Percentiles rank a stretch among this genome's conserved stretches.
These are phyloP conservation scores for Claviceps purpurea DNA, from an alignment of 2,329 filamentous ascomycete species.

Conservation along the genomic window DNA sequence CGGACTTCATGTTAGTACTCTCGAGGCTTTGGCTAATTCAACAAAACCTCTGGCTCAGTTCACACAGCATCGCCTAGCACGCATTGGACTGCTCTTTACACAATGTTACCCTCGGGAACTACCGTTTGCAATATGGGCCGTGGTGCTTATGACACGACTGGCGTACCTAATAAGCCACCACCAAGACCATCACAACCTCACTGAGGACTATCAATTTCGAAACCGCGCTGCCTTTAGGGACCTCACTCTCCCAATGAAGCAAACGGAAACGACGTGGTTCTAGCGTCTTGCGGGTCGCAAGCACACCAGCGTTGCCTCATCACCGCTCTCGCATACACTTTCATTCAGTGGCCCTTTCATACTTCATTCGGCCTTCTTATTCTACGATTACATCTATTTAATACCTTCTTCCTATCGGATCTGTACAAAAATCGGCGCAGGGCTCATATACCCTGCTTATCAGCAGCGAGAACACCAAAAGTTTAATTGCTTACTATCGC, in stretches of 20 bases:
- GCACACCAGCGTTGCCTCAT: not conserved
- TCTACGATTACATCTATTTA: conserved; percentile 13
- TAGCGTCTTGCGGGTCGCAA: not conserved
- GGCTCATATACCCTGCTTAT: conserved; percentile 23
- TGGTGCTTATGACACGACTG: conserved; percentile 39
- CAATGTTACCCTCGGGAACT: conserved; percentile 23
- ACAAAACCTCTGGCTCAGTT: not conserved
- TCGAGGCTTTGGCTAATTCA: not conserved
- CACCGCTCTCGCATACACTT: not conserved
- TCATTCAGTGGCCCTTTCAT: conserved; percentile 4
- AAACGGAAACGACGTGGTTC: not conserved
- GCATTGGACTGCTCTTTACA: conserved; percentile 10
- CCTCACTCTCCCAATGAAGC: not conserved
- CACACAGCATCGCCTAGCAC: not conserved
- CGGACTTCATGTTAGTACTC: not conserved
- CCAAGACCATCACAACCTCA: conserved; percentile 25
- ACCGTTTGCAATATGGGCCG: conserved; percentile 33
- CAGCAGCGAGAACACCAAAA: conserved; percentile 21
- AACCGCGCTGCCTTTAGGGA: not conserved
- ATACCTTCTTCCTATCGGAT: conserved; percentile 10
- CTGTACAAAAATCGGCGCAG: conserved; percentile 22
- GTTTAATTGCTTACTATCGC: conserved; percentile 4
- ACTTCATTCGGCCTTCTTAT: conserved; percentile 8
- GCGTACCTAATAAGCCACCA: conserved; percentile 33
- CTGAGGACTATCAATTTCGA: conserved; percentile 12